Percentiles rank a stretch among this genome's conserved stretches.
phyloP scores from a whole-genome alignment of 805 yeast genomes.

The Saccharomycopsis synnaedendra region DNA sequence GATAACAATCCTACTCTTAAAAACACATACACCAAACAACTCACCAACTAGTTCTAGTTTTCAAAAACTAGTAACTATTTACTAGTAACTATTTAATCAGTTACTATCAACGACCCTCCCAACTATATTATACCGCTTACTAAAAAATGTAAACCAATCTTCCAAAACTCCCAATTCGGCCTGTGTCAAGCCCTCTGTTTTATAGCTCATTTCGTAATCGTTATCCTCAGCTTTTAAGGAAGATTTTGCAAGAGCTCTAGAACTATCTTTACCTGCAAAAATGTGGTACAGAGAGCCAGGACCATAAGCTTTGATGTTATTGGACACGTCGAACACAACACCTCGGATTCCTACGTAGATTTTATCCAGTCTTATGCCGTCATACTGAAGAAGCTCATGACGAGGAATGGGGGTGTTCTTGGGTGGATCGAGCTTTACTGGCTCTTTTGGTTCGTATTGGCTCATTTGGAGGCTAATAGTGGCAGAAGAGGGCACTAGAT shows the following conservation, averaged over 20 bases:
- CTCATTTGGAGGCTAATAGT: neutral
- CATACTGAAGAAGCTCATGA: slow-evolving; percentile 32
- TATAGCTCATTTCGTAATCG: slow-evolving; percentile 31
- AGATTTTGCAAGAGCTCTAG: slow-evolving; percentile 65
- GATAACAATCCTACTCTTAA: too few species aligned
- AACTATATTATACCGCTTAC: slow-evolving; percentile 31
- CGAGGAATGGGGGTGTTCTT: slow-evolving; percentile 31
- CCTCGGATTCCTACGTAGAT: slow-evolving; percentile 73
- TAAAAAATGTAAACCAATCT: slow-evolving; percentile 64
- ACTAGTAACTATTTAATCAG: too few species aligned
- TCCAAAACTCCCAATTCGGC: slow-evolving; percentile 51
- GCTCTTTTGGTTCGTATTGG: slow-evolving; percentile 42
- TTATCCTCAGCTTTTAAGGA: slow-evolving; percentile 45
- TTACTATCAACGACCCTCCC: slow-evolving; percentile 14
- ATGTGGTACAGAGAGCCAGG: slow-evolving; percentile 63
- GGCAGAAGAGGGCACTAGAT: neutral
- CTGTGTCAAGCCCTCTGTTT: slow-evolving; percentile 39
- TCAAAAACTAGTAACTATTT: too few species aligned
- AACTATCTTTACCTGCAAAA: slow-evolving; percentile 68
- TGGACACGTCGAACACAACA: slow-evolving; percentile 64
- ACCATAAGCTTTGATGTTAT: slow-evolving; percentile 59
- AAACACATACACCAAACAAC: too few species aligned
- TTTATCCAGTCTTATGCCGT: slow-evolving; percentile 31
- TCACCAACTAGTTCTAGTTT: too few species aligned
- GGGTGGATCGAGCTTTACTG: slow-evolving; percentile 43